Evolutionary conservation across 2,329 filamentous ascomycete genomes (phyloP), one percentile per base, ranked within the genome.

Genomic region (Aspergillus piperis): DNA sequence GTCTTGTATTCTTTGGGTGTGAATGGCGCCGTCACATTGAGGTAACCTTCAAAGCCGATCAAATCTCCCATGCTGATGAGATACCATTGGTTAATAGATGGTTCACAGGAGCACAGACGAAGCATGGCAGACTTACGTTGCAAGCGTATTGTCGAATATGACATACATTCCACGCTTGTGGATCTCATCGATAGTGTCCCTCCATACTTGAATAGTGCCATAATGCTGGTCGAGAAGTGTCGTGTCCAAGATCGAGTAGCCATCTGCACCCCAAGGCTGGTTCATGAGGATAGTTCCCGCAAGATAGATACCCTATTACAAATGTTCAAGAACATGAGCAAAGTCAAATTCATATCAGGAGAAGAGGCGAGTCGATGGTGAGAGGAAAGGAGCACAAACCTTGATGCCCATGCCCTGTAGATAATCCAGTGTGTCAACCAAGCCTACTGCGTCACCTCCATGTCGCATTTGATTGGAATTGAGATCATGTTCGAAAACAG

Each of bases 231-330:
- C 87, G 15, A 89, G 78, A 27, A 88, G 78, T 0, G 86, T 88
- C 36, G 87, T 81, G 64, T 89, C 87, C 30, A 87, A 73, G 15
- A 86, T 81, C 51, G 76, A 81, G 71, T 87, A 89, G 8, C 82
- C 81, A 69, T 89, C 86, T 11, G 83, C 78, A 13, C 81, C 82
- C 87, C 87, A 89, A 6, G 87, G 87, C 65, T 82, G 76, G 68
- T 89, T 89, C 72, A 89, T 83, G 66, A 88, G 82, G 8, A 85
- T 80, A 48, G 83, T 85, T n/a, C 86, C 87, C 30, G 85, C 86
- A 50, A 89, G 80, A 66, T 88, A 88, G 30, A 88, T 75, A 5
- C 79, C 84, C 80, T 86, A 63, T 36, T 25, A 41, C 44, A 44
- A 10, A 62, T 54, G 54, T 53, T 68, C 63, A 55, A 47, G 19